Evolutionary conservation across 176 grass and related monocot species (phyloP), one percentile per base, ranked within the genome.

Genomic region (Cenchrus americanus): DNA sequence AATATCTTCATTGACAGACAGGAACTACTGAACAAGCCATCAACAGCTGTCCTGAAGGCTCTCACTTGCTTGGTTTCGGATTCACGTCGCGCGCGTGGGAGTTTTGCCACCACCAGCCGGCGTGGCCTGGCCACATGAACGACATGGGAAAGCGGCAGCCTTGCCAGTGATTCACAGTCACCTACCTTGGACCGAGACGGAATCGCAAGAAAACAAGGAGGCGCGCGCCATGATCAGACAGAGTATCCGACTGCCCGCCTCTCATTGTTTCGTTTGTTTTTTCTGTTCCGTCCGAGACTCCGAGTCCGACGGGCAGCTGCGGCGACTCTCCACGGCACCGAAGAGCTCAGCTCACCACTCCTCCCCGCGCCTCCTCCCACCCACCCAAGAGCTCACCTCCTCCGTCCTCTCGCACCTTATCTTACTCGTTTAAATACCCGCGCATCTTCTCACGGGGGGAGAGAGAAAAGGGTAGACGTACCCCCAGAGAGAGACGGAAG

Each of bases 381-480:
- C 51, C 76, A 57, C 63, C 77, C 71, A 78, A 85, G 65, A 73
- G 77, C 37, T 53, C 76, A 77, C 43, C 75, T 53, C 19, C 77
- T 49, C 80, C 14, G 63, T 71, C 77, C 87, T 77, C 87, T 53
- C 64, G 44, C 83, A 64, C 83, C 75, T 86, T 85, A 89, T 89
- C 82, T 51, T 65, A 76, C 80, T 23, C 71, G 76, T 46, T 86
- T 82, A 91, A 86, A 88, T 85, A 92, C 86, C 73, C 40, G 79
- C 15, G 40, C 73, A 71, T 71, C 71, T 86, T 46, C 50, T 37
- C 27, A 21, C 3, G 63, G 47, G 61, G 70, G 62, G 70, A 69
- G 70, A 76, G 49, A 74, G 15, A 50, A 32, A 67, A 67, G 21
- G 7, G 55, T 1, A 47, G 67, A 51, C 24, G n/a, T n/a, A n/a